Evolutionary conservation across 305 asterid species (phyloP).

Genomic region (Fraxinus platypoda): DNA sequence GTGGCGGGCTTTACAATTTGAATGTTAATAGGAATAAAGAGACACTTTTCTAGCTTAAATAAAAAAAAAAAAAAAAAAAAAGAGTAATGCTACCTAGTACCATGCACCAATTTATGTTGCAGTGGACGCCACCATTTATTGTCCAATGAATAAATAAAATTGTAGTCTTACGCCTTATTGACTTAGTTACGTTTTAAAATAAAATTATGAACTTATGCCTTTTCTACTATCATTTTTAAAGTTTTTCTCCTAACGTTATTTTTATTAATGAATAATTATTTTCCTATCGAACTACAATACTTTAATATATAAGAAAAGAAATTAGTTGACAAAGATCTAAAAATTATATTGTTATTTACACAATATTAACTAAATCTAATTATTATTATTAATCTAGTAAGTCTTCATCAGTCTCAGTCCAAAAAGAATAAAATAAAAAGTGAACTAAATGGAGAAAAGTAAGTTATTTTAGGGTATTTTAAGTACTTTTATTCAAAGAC

Average conservation of each 20-base stretch:
- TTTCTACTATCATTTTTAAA: too few relatives aligned
- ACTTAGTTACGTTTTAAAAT: too few relatives aligned
- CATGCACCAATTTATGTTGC: too few relatives aligned
- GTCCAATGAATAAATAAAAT: background rate
- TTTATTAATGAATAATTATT: too few relatives aligned
- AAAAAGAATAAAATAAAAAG: background rate
- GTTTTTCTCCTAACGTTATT: too few relatives aligned
- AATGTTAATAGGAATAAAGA: background rate
- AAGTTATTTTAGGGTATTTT: background rate
- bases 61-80: too few relatives aligned
- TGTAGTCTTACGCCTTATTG: too few relatives aligned
- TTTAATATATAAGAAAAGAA: background rate
- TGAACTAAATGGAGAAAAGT: background rate
- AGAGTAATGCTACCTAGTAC: background rate
- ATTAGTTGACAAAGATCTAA: background rate
- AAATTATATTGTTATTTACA: background rate
- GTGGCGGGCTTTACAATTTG: slow-evolving; percentile 43
- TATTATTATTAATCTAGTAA: background rate
- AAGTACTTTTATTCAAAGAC: background rate
- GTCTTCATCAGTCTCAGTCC: background rate
- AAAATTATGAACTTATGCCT: too few relatives aligned
- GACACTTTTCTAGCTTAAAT: too few relatives aligned
- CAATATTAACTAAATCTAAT: background rate
- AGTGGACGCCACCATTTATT: too few relatives aligned
- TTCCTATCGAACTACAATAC: too few relatives aligned